Base-by-base conservation (phyloP, 108 stramenopile species). In the Conticribra weissflogii region DNA sequence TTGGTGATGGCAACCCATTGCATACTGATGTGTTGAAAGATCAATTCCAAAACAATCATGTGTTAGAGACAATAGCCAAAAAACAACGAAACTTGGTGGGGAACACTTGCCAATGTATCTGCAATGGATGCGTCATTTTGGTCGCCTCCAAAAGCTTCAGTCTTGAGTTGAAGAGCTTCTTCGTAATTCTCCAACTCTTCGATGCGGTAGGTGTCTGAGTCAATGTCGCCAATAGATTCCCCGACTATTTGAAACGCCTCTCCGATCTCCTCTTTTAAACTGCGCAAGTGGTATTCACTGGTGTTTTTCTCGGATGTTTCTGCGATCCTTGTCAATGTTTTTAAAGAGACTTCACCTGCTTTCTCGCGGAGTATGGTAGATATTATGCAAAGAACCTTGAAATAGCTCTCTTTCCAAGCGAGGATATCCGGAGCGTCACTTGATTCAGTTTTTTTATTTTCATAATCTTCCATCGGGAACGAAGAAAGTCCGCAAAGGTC, bases 141-240 rank as follows among this genome's bases (percentile, higher is more conserved):
- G 30, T 77, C 66, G 4, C 54, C 77, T 18, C 80, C 72, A 45
- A 62, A 59, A 17, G 72, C 71, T 48, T 76, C 70, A 46, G 36
- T 72, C 31, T 41, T 72, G 2, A 84, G 67, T 45, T 53, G 72
- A 48, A 84, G 69, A n/a, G 79, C 76, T 53, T 78, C 65, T 16
- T 68, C 72, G 49, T 84, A 84, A 50, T 74, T 76, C 48, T 80
- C 72, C 51, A 81, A 65, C 60, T 84, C 81, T 60, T 76, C 68
- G 15, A 60, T 50, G 19, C 31, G 25, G 14, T 70, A 75, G 18
- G 47, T 58, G 9, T 77, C 78, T 28, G 36, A 41, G 12, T 41
- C 36, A 41, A 62, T 58, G 34, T 64, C 73, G 21, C 82, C 78
- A 53, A 79, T 68, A 22, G 66, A 59, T 63, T 63, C 69, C 22